Conservation (phyloP, 2,329 filamentous ascomycete species). For the Arthrobotrys iridis region DNA sequence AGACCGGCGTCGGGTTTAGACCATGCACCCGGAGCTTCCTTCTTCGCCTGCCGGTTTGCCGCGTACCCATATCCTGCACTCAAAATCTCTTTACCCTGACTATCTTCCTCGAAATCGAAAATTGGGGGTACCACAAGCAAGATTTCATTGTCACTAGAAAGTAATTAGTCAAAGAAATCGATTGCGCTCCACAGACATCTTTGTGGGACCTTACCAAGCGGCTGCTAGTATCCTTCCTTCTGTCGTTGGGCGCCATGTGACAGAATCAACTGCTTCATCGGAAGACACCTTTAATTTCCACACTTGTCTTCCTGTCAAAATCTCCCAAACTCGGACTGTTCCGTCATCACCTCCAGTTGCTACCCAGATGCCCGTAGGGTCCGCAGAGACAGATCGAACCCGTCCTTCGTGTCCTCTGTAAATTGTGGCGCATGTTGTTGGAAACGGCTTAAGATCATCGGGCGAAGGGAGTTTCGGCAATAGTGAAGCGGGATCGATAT, state of each 20-base stretch:
- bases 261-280: conserved; percentile 81
- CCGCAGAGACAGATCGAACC: conserved; percentile 83
- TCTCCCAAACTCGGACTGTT: conserved; percentile 87
- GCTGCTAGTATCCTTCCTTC: conserved; percentile 84
- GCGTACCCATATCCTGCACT: conserved; percentile 95
- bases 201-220: conserved; percentile 66
- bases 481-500: conserved; percentile 93
- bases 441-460: conserved; percentile 93
- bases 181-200: conserved; percentile 11
- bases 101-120: conserved; percentile 76
- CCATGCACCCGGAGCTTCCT: conserved; percentile 84
- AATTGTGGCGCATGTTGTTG: conserved; percentile 84
- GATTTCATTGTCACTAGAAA: conserved; percentile 74
- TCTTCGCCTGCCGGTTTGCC: conserved; percentile 69
- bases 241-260: conserved; percentile 87
- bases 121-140: conserved; percentile 83
- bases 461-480: conserved; percentile 92
- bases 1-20: conserved; percentile 77
- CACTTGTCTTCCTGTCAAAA: conserved; percentile 84
- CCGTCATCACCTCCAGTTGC: conserved; percentile 96
- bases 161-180: conserved; percentile 39
- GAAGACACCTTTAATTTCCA: conserved; percentile 80
- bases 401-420: conserved; percentile 89
- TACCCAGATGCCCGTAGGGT: conserved; percentile 84
- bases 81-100: conserved; percentile 77